Percentiles rank a stretch among this genome's conserved stretches.
phyloP scores from a whole-genome alignment of 768 basidiomycete genomes.

The Rhizopogon vulgaris region DNA sequence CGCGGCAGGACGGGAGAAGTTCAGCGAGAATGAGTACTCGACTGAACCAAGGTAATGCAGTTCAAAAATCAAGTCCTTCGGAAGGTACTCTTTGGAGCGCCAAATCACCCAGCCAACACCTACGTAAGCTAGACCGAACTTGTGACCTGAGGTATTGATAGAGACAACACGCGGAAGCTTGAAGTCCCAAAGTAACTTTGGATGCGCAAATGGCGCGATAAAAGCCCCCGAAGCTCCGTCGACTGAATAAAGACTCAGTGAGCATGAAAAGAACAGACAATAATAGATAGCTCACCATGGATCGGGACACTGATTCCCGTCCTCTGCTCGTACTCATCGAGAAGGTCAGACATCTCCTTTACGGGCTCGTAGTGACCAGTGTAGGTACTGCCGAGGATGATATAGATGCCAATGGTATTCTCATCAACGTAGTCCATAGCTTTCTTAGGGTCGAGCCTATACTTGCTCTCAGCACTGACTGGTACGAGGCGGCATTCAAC shows the following conservation, averaged over 20 bases:
- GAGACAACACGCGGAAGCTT: constrained; percentile 51
- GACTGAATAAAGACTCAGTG: constrained; percentile 22
- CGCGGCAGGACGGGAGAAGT: constrained; percentile 56
- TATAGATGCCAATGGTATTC: constrained; percentile 67
- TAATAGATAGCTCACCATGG: constrained; percentile 25
- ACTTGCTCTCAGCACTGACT: constrained; percentile 60
- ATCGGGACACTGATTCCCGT: constrained; percentile 41
- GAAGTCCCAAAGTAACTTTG: constrained; percentile 56
- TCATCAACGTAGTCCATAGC: constrained; percentile 64
- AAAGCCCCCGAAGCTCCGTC: constrained; percentile 61
- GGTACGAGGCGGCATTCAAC: constrained; percentile 63
- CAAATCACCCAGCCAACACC: constrained; percentile 65
- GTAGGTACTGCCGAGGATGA: constrained; percentile 51
- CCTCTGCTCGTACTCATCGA: constrained; percentile 49
- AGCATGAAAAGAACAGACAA: constrained; percentile 15
- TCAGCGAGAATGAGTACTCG: constrained; percentile 73
- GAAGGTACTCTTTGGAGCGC: constrained; percentile 49
- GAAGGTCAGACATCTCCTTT: constrained; percentile 72
- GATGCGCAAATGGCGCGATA: constrained; percentile 53
- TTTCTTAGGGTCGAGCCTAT: constrained; percentile 67
- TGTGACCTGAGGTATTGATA: constrained; percentile 58
- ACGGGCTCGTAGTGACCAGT: constrained; percentile 74
- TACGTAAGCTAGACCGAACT: constrained; percentile 51
- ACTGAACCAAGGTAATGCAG: constrained; percentile 44
- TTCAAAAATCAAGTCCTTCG: constrained; percentile 67